Percentiles rank a stretch among this genome's conserved stretches.
phyloP scores from a whole-genome alignment of 768 basidiomycete species.

The Russula earlei region DNA sequence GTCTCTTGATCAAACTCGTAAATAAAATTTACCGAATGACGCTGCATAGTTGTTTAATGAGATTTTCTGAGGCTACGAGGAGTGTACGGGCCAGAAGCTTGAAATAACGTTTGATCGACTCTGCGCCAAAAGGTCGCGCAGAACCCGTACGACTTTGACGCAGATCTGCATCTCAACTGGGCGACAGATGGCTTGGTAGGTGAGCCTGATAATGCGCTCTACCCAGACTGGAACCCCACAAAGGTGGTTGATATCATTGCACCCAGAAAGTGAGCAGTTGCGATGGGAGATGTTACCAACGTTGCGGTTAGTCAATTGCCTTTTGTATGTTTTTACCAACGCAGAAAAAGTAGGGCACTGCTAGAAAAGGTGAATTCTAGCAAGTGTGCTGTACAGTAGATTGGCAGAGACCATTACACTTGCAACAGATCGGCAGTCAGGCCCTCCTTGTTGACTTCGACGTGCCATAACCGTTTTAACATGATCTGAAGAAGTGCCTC shows the following conservation, averaged over 20 bases:
- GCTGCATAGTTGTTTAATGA: slow-evolving; percentile 17
- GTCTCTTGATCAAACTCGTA: background rate
- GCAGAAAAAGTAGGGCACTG: background rate
- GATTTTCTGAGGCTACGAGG: slow-evolving; percentile 9
- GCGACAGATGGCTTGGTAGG: slow-evolving; percentile 9
- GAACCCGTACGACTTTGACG: slow-evolving; percentile 15
- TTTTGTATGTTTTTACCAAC: background rate
- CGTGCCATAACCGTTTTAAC: too few relatives aligned
- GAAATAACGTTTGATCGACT: slow-evolving; percentile 7
- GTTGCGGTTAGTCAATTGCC: too few relatives aligned
- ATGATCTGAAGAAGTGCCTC: too few relatives aligned
- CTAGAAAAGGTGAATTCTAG: background rate
- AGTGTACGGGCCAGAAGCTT: slow-evolving; percentile 14
- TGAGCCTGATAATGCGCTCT: slow-evolving; percentile 12
- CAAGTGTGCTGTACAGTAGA: too few relatives aligned
- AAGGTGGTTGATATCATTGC: slow-evolving; percentile 13
- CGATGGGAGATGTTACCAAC: background rate
- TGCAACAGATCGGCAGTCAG: background rate
- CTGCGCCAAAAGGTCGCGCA: slow-evolving; percentile 7
- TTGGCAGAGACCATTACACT: background rate
- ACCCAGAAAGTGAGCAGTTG: background rate
- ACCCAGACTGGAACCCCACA: slow-evolving; percentile 20
- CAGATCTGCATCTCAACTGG: slow-evolving; percentile 7
- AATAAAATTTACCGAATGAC: background rate
- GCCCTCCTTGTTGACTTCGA: too few relatives aligned